Base-by-base conservation (phyloP, 2,329 filamentous ascomycete genomes). In the Cryphonectria naterciae region DNA sequence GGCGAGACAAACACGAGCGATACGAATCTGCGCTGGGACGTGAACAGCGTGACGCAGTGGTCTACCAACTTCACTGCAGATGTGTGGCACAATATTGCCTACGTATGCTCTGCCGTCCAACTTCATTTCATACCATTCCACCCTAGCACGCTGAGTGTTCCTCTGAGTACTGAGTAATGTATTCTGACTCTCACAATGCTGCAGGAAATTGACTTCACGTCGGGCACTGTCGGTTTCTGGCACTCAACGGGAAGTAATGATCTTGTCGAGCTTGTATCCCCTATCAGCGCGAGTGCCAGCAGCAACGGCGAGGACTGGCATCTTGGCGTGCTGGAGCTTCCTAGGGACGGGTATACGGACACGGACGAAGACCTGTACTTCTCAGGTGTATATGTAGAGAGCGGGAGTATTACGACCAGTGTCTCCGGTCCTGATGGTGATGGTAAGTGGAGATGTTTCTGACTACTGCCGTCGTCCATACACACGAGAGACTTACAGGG, bases 11-110 rank as follows among this genome's bases (percentile, higher is more conserved):
- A 81, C 56, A 82, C 81, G n/a, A 79, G 78, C 28, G 83, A 87
- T 72, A 81, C 84, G 41, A 85, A 86, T 74, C 83, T 93, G 73
- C 87, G 88, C 75, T 93, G 91, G 89, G 87, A 88, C 79, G 88
- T 89, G 13, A 84, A 84, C 72, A 86, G 89, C 22, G 81, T 85
- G 75, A 86, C 85, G 65, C 82, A 92, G 75, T 93, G 91, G 90
- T 87, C 86, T 75, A 84, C 85, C 1, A 83, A 87, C 73, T 89
- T 91, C 79, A 84, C 84, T 68, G 83, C 90, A 1, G 88, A 85
- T 56, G 87, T 89, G 15, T 93, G 91, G 91, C 91, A 93, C 79
- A 94, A 94, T 78, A 85, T 93, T 75, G 91, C 91, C 64, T 93
- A 93, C 76, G 90, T 90, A 78, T 92, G 37, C 37, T 11, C 11